Conservation (phyloP, 1,139 yeast species). For the Nakaseomyces kungkrabaensis region DNA sequence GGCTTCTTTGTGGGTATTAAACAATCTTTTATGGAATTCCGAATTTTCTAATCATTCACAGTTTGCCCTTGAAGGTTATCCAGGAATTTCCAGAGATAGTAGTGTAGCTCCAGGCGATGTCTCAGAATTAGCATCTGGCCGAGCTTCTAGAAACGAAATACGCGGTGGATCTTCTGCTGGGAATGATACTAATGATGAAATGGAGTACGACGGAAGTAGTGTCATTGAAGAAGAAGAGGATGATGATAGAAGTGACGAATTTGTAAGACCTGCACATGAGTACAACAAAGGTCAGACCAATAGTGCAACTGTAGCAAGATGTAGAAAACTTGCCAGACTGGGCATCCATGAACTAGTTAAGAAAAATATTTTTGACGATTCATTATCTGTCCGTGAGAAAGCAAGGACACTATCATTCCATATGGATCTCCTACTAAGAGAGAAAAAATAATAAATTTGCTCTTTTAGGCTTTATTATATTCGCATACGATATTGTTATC, state of each 20-base stretch:
- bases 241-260: conserved; percentile 18
- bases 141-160: conserved; percentile 3
- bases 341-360: conserved; percentile 25
- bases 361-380: conserved; percentile 22
- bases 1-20: conserved; percentile 50
- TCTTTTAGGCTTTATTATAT: too few relatives aligned
- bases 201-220: conserved; percentile 12
- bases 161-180: not conserved
- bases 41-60: conserved; percentile 11
- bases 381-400: conserved; percentile 26
- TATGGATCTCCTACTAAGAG: conserved; percentile 24
- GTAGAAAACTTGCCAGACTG: conserved; percentile 20
- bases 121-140: conserved; percentile 3
- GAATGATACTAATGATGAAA: conserved; percentile 21
- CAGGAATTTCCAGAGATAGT: conserved; percentile 10
- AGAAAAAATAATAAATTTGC: not conserved
- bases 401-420: conserved; percentile 27
- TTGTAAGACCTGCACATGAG: conserved; percentile 11
- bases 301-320: conserved; percentile 18
- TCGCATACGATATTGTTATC: too few relatives aligned
- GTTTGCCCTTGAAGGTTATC: conserved; percentile 8
- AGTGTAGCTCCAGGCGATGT: conserved; percentile 15
- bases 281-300: conserved; percentile 6
- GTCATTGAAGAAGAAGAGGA: conserved; percentile 10
- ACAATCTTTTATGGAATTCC: conserved; percentile 46